Base-by-base conservation (phyloP, 257 asterid genomes). In the Voacanga thouarsii region DNA sequence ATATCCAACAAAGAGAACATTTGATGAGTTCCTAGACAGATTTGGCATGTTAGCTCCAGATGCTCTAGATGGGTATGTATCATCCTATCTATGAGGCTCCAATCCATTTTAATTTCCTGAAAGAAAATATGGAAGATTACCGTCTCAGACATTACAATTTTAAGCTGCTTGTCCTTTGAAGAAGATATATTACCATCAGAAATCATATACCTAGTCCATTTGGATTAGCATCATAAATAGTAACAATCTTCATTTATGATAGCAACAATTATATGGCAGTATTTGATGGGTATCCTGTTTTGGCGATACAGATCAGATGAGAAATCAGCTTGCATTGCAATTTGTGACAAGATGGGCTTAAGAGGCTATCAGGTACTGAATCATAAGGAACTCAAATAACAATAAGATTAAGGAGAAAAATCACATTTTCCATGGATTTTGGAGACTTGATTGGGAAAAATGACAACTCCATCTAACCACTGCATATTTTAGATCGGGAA, bases 11-110 rank as follows among this genome's bases (percentile, higher is more conserved):
- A 93, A 91, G 86, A 76, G 97, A 83, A 88, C 97, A 75, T 95
- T 95, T 45, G 96, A 93, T 78, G 99, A 95, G 89, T 95, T 95
- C 86, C 87, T 95, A 74, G 94, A 90, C 86, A 97, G 99, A 70
- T 95, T 94, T 75, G 99, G 98, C 72, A 88, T 89, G 90, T 86
- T 95, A 60, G 94, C 92, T 76, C 88, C 98, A 43, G 99, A 95
- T 79, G 86, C 85, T 82, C 81, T 89, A 77, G 99, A 95, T 59
- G 97, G 97, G 97, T 92, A 88, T 0, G 82, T 78, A 79, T 75
- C 23, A 49, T 76, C 81, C 75, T 18, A 75, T 75, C 50, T 4
- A 45, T 3, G 44, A 50, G 28, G 44, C 12, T 39, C 43, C 6
- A 3, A 51, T 26, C 64, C 66, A 33, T 44, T 12, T n/a, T 10